Evolutionary conservation across 1,139 yeast genomes (phyloP).

Genomic region (Suhomyces bolitotheri): DNA sequence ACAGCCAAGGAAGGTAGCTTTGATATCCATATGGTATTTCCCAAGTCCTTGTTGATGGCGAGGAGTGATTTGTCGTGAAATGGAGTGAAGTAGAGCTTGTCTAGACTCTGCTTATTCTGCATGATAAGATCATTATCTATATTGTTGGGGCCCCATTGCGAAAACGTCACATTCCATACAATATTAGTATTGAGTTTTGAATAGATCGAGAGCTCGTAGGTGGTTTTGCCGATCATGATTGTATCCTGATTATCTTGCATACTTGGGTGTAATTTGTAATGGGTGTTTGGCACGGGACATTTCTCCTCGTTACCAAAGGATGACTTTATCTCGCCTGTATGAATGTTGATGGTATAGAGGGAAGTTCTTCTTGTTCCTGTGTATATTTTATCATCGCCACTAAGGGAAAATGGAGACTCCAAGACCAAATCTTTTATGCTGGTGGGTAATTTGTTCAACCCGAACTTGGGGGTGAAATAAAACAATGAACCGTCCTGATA

Average conservation of each 20-base stretch:
- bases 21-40: constrained; percentile 79
- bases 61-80: constrained; percentile 70
- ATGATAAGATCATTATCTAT: constrained; percentile 67
- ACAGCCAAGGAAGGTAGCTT: constrained; percentile 67
- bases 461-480: constrained; percentile 75
- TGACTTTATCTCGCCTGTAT: constrained; percentile 74
- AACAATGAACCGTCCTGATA: constrained; percentile 82
- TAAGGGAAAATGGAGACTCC: constrained; percentile 78
- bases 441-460: constrained; percentile 80
- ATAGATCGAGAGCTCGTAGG: constrained; percentile 46
- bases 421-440: constrained; percentile 75
- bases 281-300: constrained; percentile 32
- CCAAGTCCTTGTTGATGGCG: constrained; percentile 65
- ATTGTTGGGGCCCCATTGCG: constrained; percentile 93
- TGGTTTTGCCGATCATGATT: constrained; percentile 53
- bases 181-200: constrained; percentile 60
- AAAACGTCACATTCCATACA: constrained; percentile 83
- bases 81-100: constrained; percentile 79
- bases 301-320: constrained; percentile 57
- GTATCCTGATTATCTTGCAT: constrained; percentile 22
- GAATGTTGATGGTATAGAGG: constrained; percentile 70
- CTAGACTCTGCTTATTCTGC: constrained; percentile 56
- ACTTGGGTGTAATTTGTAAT: constrained; percentile 17
- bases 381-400: constrained; percentile 84
- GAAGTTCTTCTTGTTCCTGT: constrained; percentile 84